Base-by-base conservation (phyloP, 2,329 filamentous ascomycete species). In the Lachnellula cervina region DNA sequence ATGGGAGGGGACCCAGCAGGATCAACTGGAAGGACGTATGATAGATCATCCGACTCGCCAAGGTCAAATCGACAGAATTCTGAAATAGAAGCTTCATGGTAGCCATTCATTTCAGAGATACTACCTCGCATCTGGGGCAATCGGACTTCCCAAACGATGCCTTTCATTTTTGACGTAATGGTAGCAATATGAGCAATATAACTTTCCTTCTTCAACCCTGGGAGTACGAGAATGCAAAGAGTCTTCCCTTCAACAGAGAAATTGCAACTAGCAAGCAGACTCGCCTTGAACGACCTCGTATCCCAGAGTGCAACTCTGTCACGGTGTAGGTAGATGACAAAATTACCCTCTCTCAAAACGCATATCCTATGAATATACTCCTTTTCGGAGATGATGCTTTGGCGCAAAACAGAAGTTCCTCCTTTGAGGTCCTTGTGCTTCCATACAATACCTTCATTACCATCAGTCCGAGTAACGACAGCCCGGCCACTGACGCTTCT, bases 381-480 rank as follows among this genome's bases (percentile, higher is more conserved):
- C 21, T 78, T 76, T 38, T 86, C 82, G 3, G 80, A 78, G 47
- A 95, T 83, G 3, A 82, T 78, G 61, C 86, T 90, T 66, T 88
- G 84, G 5, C 86, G 82, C 42, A 80, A 74, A 9, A 94, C 75
- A 11, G 76, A 80, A 49, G 80, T 78, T 32, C 78, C 77, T 47
- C 68, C 72, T 50, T 76, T 74, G 42, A 74, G 74, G 25, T 77
- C 71, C 52, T 77, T 74, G 69, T 95, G 89, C 59, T 81, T 84
- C 92, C 92, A 97, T 3, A 97, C 81, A 61, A 93, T 84, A 55
- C 86, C 87, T 69, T 96, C 89, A 57, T 90, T 88, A 44, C 85
- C 78, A 57, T 84, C 79, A 0, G 92, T 96, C 51, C 90, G 81
- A 6, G 92, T 96, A 34, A 96, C 84, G 44, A 96, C 77, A 4